phyloP scores from a whole-genome alignment of 140 eudicot species.

The Erigeron philadelphicus region DNA sequence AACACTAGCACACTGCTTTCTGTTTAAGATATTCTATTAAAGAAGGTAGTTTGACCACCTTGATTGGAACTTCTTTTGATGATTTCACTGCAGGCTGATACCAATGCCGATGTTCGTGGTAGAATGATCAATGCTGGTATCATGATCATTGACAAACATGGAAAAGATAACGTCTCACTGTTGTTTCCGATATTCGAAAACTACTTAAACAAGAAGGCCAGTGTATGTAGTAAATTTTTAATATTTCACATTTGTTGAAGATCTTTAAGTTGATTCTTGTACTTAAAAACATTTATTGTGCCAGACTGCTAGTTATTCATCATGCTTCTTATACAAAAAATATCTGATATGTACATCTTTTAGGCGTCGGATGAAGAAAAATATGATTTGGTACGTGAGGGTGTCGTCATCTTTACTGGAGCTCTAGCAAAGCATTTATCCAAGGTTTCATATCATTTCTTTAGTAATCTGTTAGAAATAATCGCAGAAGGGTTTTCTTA shows the following conservation, averaged over 20 bases:
- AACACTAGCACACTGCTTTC: not conserved
- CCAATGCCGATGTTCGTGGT: slow-evolving; percentile 91
- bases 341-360: slow-evolving; percentile 7
- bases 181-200: slow-evolving; percentile 94
- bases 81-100: slow-evolving; percentile 72
- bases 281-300: not conserved
- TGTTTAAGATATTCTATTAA: not conserved
- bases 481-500: not conserved
- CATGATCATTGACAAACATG: slow-evolving; percentile 93
- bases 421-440: slow-evolving; percentile 92
- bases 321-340: not conserved
- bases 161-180: slow-evolving; percentile 84
- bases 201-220: slow-evolving; percentile 87
- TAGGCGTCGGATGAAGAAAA: slow-evolving; percentile 94
- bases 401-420: slow-evolving; percentile 96
- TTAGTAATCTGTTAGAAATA: not conserved
- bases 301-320: slow-evolving; percentile 2
- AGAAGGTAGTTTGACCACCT: not conserved
- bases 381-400: slow-evolving; percentile 97
- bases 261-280: not conserved
- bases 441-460: slow-evolving; percentile 45
- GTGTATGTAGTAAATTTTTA: slow-evolving; percentile 10
- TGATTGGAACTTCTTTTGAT: not conserved
- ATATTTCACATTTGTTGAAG: not conserved
- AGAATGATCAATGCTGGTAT: slow-evolving; percentile 98